Evolutionary conservation across 2,329 filamentous ascomycete genomes (phyloP), one percentile per base, ranked within the genome.

Genomic region (Bipolaris zeicola): DNA sequence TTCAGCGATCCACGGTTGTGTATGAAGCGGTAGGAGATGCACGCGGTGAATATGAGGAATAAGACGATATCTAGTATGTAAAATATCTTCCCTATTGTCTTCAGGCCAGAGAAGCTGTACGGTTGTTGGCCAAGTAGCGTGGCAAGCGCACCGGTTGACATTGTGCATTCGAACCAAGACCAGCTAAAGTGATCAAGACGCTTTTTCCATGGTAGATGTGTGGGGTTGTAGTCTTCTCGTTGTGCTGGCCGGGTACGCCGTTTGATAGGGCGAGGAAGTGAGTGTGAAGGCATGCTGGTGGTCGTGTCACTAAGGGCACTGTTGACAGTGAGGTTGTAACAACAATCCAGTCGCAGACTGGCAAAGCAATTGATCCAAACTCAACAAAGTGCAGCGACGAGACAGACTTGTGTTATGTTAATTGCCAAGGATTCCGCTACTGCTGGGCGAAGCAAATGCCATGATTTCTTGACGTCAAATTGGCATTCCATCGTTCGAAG

Each of bases 121-220:
- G 18, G 62, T 33, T 69, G 89, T 87, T 61, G 81, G 77, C 57
- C 85, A 83, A 18, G 82, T 79, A 57, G 90, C 78, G 18, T 88
- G 69, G 1, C 89, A 82, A 92, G 74, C 0, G 88, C 89, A 36
- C 89, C 89, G 0, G 88, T 90, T 41, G 86, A 88, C 89, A 92
- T 92, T 1, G 87, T 87, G 39, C 87, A 79, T 2, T 88, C 89
- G 74, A 87, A 93, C 88, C 88, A 91, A 1, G 16, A 86, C 86
- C 87, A 70, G 11, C 65, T 66, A 18, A 70, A 67, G 37, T 70
- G 65, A 22, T 66, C 60, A 2, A 70, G 45, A 1, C 66, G 66
- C 51, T 65, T 55, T 37, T 43, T 61, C 63, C 64, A 67, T 44
- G 61, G 55, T 20, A 66, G 22, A 22, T 36, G 24, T 10, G 42